Base-by-base conservation (phyloP, 495 filamentous ascomycete genomes). In the Amorphotheca resinae region DNA sequence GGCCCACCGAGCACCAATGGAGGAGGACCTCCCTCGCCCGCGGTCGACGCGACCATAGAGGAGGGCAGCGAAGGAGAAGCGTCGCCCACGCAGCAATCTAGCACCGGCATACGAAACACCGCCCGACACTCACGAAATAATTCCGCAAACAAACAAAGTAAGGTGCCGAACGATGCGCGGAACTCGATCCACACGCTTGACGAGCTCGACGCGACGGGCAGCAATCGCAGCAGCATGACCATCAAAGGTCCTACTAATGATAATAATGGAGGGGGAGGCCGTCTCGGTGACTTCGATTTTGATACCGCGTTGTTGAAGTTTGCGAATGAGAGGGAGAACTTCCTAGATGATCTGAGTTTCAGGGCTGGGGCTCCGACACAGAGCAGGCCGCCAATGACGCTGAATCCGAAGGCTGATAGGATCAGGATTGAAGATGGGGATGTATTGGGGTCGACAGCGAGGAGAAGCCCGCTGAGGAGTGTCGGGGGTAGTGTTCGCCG, bases 251-350 rank as follows among this genome's bases (percentile, higher is more conserved):
- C 17, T 0, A 40, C 26, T 25, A 63, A 59, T 48, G 48, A 45
- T 16, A 50, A 41, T 28, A 21, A 21, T 38, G 48, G 44, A 7
- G 37, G 34, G 22, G 38, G 25, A 14, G 22, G 34, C 16, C 26
- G 22, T 15, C 42, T 68, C 25, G 72, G 60, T 35, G 80, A 93
- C 59, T 84, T 82, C 55, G 88, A 95, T 61, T 98, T 98, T 54
- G 89, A 95, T 53, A 72, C 81, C 53, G 91, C 91, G 12, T 68
- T 98, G 47, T 60, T 84, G 41, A 96, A 95, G 59, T 98, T 98
- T 63, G 86, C 91, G 31, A 82, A 82, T 36, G 91, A 95, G 63
- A 70, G 91, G 50, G 91, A 98, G 51, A 81, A 80, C 47, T 96
- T 98, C 58, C 58, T 98, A 52, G 86, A 93, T 41, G 91, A 98